Conservation (phyloP, 441 rosid species). For the Gossypium lobatum region DNA sequence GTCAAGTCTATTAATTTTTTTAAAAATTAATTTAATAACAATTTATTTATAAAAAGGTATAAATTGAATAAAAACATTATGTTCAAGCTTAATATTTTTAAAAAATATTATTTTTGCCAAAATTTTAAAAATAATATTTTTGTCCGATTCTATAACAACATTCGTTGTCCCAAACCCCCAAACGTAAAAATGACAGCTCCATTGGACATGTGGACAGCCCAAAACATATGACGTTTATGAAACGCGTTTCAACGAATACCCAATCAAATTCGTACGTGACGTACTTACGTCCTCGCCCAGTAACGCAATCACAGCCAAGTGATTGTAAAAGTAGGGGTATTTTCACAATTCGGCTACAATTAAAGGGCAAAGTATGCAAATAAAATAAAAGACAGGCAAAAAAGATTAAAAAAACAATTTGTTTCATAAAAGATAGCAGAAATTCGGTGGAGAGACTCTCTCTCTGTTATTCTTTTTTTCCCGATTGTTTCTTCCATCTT, state of each 20-base stretch:
- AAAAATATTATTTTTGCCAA: no score
- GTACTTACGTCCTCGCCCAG: not conserved
- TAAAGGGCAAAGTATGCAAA: not conserved
- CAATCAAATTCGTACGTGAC: not conserved
- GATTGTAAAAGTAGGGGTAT: not conserved
- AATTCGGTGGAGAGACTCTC: slow-evolving; percentile 14
- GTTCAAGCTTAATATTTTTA: no score
- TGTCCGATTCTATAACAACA: not conserved
- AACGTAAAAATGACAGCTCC: not conserved
- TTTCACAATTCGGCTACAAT: not conserved
- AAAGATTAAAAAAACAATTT: not conserved
- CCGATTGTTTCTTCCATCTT: not conserved
- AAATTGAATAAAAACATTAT: no score
- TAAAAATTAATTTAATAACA: no score
- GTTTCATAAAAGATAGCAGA: slow-evolving; percentile 12
- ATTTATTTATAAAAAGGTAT: no score
- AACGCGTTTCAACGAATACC: not conserved
- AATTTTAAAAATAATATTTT: no score
- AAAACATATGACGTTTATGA: not conserved
- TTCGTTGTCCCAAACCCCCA: not conserved
- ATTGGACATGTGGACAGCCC: not conserved
- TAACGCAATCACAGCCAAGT: not conserved
- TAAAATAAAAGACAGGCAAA: not conserved
- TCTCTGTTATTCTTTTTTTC: not conserved
- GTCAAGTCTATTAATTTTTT: no score